These are phyloP conservation scores for Spathaspora sp. DNA, from an alignment of 1,139 yeast species.

Conservation along the genomic window DNA sequence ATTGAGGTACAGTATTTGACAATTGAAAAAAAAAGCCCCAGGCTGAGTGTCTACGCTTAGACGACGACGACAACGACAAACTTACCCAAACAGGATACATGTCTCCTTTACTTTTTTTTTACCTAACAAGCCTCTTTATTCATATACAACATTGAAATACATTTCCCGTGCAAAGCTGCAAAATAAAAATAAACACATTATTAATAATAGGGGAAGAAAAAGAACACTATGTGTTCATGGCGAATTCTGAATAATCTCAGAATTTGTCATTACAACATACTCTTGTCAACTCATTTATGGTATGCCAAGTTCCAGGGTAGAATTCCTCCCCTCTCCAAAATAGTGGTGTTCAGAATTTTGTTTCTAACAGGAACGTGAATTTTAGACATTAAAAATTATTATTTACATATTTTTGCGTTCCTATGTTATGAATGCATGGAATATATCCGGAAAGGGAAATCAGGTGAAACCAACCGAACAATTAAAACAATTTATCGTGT, in stretches of 20 bases:
- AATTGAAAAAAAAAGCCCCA: not conserved
- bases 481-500: constrained; percentile 3
- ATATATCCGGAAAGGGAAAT: constrained; percentile 1
- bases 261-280: too few relatives aligned
- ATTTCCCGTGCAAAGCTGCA: not conserved
- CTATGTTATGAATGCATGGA: not conserved
- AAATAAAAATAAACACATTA: not conserved
- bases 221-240: too few relatives aligned
- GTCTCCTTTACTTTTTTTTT: not conserved
- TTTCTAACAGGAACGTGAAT: not conserved
- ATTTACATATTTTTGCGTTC: not conserved
- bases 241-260: too few relatives aligned
- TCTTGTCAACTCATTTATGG: not conserved
- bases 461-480: constrained; percentile 1
- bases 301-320: not conserved
- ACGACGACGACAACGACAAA: not conserved
- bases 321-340: not conserved
- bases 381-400: not conserved
- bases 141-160: not conserved
- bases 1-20: too few relatives aligned
- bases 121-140: not conserved
- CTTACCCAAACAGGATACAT: constrained; percentile 1
- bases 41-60: not conserved
- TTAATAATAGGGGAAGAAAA: not conserved
- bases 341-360: not conserved